A percentile compares a stretch with the other conserved stretches of the same genome.
These are phyloP conservation scores for Kwoniella shivajii DNA, from an alignment of 1,284 basidiomycete species.

Conservation along the genomic window DNA sequence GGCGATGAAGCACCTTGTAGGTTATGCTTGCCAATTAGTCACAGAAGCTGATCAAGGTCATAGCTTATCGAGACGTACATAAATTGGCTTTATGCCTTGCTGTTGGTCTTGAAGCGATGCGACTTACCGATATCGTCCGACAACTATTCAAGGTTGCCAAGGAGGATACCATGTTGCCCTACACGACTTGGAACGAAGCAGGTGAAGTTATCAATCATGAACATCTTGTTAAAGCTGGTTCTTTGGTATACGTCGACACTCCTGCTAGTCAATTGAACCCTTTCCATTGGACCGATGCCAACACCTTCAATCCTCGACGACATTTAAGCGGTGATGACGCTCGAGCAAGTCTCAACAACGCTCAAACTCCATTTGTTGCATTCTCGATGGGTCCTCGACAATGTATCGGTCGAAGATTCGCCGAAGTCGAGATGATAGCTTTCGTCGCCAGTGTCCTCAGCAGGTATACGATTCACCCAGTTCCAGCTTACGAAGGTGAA, in stretches of 20 bases:
- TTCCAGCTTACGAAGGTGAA: conserved; percentile 19
- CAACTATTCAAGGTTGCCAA: conserved; percentile 55
- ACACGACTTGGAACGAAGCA: conserved; percentile 28
- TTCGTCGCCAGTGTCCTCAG: conserved; percentile 59
- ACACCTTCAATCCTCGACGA: conserved; percentile 59
- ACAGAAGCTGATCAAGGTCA: neutral
- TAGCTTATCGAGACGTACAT: conserved; percentile 60
- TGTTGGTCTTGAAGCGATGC: conserved; percentile 64
- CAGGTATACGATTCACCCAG: conserved; percentile 58
- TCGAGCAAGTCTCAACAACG: conserved; percentile 23
- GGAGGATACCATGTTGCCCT: conserved; percentile 34
- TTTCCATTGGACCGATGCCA: conserved; percentile 60
- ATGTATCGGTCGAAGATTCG: conserved; percentile 62
- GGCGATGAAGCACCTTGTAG: conserved; percentile 49
- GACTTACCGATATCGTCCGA: conserved; percentile 63
- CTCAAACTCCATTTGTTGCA: conserved; percentile 51
- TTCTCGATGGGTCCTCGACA: conserved; percentile 61
- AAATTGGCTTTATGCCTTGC: conserved; percentile 54
- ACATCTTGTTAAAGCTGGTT: conserved; percentile 24
- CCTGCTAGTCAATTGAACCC: conserved; percentile 51
- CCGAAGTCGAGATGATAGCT: conserved; percentile 56
- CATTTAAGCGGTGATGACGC: conserved; percentile 56
- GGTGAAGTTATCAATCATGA: conserved; percentile 20
- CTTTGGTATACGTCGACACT: conserved; percentile 27
- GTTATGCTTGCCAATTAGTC: neutral